Base-by-base conservation (phyloP, 495 filamentous ascomycete genomes). In the Talaromyces stipitatus region DNA sequence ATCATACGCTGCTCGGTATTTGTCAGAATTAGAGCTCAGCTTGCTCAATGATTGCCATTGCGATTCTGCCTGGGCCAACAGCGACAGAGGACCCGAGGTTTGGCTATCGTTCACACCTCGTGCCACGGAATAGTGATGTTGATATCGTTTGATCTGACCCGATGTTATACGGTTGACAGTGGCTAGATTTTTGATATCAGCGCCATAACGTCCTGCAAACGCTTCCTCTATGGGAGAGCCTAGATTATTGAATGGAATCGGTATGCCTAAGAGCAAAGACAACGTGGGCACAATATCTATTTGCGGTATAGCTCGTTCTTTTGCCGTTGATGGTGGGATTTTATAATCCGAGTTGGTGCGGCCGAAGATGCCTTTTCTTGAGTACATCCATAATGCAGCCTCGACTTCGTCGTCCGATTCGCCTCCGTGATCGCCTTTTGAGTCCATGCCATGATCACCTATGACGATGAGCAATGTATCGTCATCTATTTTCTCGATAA, bases 371-470 rank as follows among this genome's bases (percentile, higher is more conserved):
- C 78, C 78, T 52, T 81, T 85, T 64, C 89, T 92, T 4, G 95
- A 96, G 66, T 97, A 98, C 91, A 98, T 92, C 94, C 95, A 98
- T 50, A 98, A 66, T 2, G 95, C 94, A 57, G 94, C 91, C 69
- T 97, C 83, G 26, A 98, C 82, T 65, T 98, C 94, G 43, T 95
- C 91, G 63, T 95, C 86, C 11, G 91, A 96, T 71, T 98, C 94
- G 45, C 94, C 94, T 41, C 94, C 94, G 64, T 98, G 94, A 64
- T 98, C 94, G 6, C 94, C 94, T 72, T 98, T 98, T 23, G 79
- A 75, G 71, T 98, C 94, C 94, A 98, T 98, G 8, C 94, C 94
- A 69, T 98, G 94, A 68, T 98, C 94, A 9, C 94, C 94, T 90
- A 98, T 96, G 14, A 97, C 89, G 14, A 98, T 86, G 47, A 98